Base-by-base conservation (phyloP, 169 alveolate species). In the Plasmodium chabaudi region DNA sequence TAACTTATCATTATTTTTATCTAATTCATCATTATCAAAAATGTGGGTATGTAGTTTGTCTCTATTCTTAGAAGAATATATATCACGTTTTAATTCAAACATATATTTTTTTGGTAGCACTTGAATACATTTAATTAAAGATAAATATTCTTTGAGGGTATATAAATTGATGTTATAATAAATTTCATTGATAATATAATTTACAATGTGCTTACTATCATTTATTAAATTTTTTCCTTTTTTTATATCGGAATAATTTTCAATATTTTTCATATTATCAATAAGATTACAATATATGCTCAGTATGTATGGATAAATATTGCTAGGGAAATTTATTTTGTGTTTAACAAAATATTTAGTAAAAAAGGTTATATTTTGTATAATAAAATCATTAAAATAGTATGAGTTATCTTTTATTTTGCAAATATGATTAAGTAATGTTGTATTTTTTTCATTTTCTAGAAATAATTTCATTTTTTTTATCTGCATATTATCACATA, bases 141-240 rank as follows among this genome's bases (percentile, higher is more conserved):
- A 27, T 39, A 69, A n/a, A 51, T 69, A 57, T 34, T 86, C 87
- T 59, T 86, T 86, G 17, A 86, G 75, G 46, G 91, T 86, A 15
- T 59, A 86, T 39, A 57, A 19, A 69, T 70, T 39, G 3, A 86
- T 69, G 44, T 46, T 42, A 47, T 57, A 2, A 86, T 86, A 86
- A 9, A 70, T 86, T 86, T 86, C 82, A 46, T 86, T 86, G 27
- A 86, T 59, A 15, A 59, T 12, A 70, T 86, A 71, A 86, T 86
- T 86, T 10, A 86, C 34, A 86, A 69, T 86, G 56, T 86, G 44
- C 21, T 69, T 86, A n/a, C 57, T 6, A 5, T 86, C 91, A 60
- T 53, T 86, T n/a, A 86, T n/a, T 44, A 86, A 19, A 34, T 47
- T 46, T n/a, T 67, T 82, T 27, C 34, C 71, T 59, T 86, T 86